Conservation (phyloP, 345 rosid species). For the Lumnitzera racemosa region DNA sequence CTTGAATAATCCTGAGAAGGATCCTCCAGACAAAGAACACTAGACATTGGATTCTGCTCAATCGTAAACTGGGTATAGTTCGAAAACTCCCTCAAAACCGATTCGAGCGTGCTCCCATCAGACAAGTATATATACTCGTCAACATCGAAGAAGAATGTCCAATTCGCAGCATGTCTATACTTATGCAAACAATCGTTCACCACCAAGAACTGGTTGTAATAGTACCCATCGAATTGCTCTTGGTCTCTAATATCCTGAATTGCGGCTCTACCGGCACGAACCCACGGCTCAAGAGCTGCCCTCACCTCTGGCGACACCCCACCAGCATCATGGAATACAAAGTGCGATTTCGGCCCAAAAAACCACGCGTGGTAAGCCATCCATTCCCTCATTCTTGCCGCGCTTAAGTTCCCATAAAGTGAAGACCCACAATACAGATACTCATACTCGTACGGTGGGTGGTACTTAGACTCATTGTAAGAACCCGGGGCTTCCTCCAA, state of each 20-base stretch:
- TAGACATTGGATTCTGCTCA: constrained; percentile 89
- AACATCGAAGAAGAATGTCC: constrained; percentile 86
- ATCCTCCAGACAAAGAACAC: constrained; percentile 64
- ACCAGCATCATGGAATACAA: constrained; percentile 86
- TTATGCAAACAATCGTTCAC: constrained; percentile 84
- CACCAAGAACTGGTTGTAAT: constrained; percentile 77
- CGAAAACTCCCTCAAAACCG: constrained; percentile 51
- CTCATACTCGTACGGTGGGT: constrained; percentile 54
- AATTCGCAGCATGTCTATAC: constrained; percentile 54
- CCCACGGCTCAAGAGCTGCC: constrained; percentile 70
- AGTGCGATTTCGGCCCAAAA: constrained; percentile 76
- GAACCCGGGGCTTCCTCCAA: constrained; percentile 56
- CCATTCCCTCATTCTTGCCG: constrained; percentile 73
- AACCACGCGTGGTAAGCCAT: constrained; percentile 93
- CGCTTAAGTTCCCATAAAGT: constrained; percentile 62
- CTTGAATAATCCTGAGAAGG: constrained; percentile 46
- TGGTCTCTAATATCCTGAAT: constrained; percentile 67
- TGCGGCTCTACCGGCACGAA: constrained; percentile 63
- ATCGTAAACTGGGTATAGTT: constrained; percentile 74
- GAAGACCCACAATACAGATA: constrained; percentile 86
- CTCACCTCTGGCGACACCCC: constrained; percentile 56
- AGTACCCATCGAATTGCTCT: constrained; percentile 64
- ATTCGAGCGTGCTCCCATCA: constrained; percentile 32
- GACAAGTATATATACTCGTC: constrained; percentile 85
- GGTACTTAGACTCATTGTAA: constrained; percentile 40